Percentiles rank a stretch among this genome's conserved stretches.
phyloP scores from a whole-genome alignment of 1,284 basidiomycete species.

The Phellinidium pouzarii region DNA sequence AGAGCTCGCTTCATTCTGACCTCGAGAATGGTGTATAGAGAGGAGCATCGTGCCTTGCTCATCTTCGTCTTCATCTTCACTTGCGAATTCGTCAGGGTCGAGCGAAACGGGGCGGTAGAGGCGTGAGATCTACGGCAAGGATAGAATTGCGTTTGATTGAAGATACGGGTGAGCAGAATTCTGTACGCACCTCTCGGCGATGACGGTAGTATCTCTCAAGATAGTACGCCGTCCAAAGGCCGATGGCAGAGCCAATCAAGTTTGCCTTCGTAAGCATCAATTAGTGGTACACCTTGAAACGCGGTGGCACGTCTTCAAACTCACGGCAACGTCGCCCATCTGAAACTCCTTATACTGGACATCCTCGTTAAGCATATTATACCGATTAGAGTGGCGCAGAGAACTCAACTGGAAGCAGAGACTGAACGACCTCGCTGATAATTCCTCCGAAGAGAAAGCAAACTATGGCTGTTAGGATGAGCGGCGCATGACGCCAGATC shows the following conservation, averaged over 20 bases:
- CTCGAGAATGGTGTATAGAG: conserved; percentile 36
- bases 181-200: conserved; percentile 55
- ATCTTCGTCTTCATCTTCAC: conserved; percentile 48
- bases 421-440: conserved; percentile 82
- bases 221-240: conserved; percentile 60
- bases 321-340: conserved; percentile 65
- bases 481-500: conserved; percentile 75
- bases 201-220: conserved; percentile 69
- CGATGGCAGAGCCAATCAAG: conserved; percentile 68
- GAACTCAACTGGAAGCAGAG: conserved; percentile 59
- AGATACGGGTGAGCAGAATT: background rate
- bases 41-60: conserved; percentile 48
- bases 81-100: conserved; percentile 43
- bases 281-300: conserved; percentile 8
- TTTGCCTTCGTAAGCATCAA: conserved; percentile 55
- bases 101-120: conserved; percentile 58
- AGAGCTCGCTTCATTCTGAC: conserved; percentile 22
- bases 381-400: conserved; percentile 10
- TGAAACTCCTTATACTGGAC: conserved; percentile 73
- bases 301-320: conserved; percentile 25
- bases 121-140: conserved; percentile 52
- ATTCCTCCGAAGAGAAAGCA: conserved; percentile 80
- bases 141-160: conserved; percentile 3
- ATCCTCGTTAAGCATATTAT: background rate
- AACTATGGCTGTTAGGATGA: conserved; percentile 60